Percentiles rank a stretch among this genome's conserved stretches.
These are phyloP conservation scores for Boletus reticulatus DNA, from an alignment of 768 basidiomycete species.

Conservation along the genomic window DNA sequence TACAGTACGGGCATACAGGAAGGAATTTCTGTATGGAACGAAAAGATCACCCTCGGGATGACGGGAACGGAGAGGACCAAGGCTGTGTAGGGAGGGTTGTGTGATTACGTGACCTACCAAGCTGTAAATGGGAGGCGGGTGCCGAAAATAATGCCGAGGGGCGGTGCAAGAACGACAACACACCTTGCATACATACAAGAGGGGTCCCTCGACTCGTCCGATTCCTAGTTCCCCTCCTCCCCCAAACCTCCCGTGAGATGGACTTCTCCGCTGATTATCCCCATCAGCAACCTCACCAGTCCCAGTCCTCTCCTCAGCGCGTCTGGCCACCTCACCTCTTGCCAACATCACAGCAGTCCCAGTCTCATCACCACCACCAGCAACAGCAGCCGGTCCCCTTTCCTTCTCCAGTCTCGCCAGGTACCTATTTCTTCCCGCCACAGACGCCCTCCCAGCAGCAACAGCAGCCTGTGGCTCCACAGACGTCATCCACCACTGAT, in stretches of 20 bases:
- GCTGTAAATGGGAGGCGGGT: constrained; percentile 10
- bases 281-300: constrained; percentile 28
- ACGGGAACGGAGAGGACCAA: not conserved
- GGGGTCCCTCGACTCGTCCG: not conserved
- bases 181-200: constrained; percentile 11
- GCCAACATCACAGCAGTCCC: not conserved
- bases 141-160: constrained; percentile 7
- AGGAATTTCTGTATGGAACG: no score
- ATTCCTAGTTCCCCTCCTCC: no score
- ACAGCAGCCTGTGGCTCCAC: constrained; percentile 10
- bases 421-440: constrained; percentile 21
- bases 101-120: constrained; percentile 17
- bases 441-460: constrained; percentile 14
- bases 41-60: not conserved
- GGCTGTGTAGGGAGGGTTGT: not conserved
- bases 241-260: constrained; percentile 8
- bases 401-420: constrained; percentile 27
- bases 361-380: not conserved
- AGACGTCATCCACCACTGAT: constrained; percentile 15
- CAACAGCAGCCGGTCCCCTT: constrained; percentile 14
- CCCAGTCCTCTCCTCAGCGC: constrained; percentile 32
- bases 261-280: constrained; percentile 24
- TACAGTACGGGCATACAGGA: no score
- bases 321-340: constrained; percentile 23
- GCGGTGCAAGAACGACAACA: constrained; percentile 7